Conservation (phyloP, 805 yeast genomes). For the Metschnikowia koreensis region DNA sequence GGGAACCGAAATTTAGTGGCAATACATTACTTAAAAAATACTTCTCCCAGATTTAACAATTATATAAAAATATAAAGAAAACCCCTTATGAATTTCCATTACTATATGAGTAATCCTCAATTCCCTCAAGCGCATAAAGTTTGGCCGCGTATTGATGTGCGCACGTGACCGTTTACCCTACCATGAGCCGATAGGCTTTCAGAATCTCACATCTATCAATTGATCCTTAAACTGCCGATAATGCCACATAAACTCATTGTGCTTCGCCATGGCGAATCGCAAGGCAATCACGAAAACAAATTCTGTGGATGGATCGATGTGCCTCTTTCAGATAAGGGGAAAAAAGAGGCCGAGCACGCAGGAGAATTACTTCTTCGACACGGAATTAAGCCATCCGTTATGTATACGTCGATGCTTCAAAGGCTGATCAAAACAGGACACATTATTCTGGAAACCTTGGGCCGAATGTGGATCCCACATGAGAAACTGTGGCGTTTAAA, state of each 20-base stretch:
- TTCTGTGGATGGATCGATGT: slow-evolving; percentile 48
- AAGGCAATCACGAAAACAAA: slow-evolving; percentile 43
- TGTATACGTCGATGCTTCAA: slow-evolving; percentile 40
- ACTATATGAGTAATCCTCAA: no score
- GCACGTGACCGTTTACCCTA: background rate
- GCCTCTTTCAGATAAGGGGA: slow-evolving; percentile 38
- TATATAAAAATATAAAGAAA: no score
- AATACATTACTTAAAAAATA: no score
- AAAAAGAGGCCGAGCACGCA: slow-evolving; percentile 38
- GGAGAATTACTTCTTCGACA: slow-evolving; percentile 31
- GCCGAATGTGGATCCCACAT: slow-evolving; percentile 37
- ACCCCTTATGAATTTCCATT: no score
- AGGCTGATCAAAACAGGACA: slow-evolving; percentile 43
- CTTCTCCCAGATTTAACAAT: no score
- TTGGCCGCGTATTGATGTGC: background rate
- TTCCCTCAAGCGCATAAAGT: no score
- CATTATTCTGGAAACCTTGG: slow-evolving; percentile 32
- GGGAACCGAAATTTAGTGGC: no score
- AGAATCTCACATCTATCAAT: background rate
- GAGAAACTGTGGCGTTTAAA: slow-evolving; percentile 42
- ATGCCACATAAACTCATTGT: slow-evolving; percentile 36
- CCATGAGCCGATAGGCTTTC: no score
- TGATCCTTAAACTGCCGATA: background rate
- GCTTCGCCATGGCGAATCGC: slow-evolving; percentile 45
- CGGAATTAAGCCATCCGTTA: slow-evolving; percentile 30